A percentile compares a stretch with the other conserved stretches of the same genome.
Conservation (phyloP, 305 asterid genomes). For the Stenogyne calaminthoides region DNA sequence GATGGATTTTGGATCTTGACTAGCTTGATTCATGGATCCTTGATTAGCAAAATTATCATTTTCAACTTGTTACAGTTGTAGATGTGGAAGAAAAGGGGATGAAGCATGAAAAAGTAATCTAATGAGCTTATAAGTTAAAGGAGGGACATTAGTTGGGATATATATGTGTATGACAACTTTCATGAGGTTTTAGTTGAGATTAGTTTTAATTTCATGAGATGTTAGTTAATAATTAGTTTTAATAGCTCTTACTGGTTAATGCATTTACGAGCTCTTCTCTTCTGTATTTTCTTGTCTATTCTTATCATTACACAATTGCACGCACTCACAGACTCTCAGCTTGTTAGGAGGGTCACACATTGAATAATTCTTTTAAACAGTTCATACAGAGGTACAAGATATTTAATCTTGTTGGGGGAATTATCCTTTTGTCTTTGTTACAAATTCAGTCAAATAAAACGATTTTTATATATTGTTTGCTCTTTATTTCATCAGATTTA, state of each 20-base stretch:
- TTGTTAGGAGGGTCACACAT: neutral
- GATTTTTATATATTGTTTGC: no score
- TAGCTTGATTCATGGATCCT: neutral
- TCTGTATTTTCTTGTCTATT: neutral
- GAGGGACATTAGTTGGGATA: neutral
- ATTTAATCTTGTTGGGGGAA: neutral
- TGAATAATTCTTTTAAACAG: neutral
- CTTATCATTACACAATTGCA: neutral
- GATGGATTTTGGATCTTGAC: neutral
- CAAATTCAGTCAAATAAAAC: neutral
- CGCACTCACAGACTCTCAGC: neutral
- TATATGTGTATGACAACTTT: neutral
- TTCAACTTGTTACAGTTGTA: neutral
- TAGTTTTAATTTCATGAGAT: no score
- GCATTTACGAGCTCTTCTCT: neutral
- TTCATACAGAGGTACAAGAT: neutral
- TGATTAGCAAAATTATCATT: neutral
- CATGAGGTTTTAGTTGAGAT: no score
- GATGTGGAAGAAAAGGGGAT: neutral
- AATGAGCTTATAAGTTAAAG: neutral
- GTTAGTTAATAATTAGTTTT: neutral
- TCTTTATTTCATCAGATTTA: neutral
- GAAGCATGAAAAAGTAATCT: neutral
- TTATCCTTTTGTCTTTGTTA: neutral
- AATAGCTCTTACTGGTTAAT: neutral